Conservation (phyloP, 2,329 filamentous ascomycete genomes). For the Gaeumannomyces sp. region DNA sequence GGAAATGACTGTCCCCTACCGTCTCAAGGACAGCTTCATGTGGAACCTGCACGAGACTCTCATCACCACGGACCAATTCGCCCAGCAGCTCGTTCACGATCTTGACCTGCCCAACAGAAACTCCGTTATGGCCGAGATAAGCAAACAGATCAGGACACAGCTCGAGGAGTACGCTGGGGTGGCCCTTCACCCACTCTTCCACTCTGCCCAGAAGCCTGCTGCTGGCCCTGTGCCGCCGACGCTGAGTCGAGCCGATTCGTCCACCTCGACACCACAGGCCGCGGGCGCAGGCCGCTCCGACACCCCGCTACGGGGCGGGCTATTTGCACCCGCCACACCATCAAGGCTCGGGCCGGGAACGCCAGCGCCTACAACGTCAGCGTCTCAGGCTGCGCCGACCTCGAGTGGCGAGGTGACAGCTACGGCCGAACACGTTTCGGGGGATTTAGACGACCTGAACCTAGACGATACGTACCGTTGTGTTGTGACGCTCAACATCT, state of each 20-base stretch:
- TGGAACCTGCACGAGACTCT: slow-evolving; percentile 97
- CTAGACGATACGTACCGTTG: slow-evolving; percentile 94
- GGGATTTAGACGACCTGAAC: slow-evolving; percentile 70
- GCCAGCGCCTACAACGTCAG: slow-evolving; percentile 7
- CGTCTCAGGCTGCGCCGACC: background rate
- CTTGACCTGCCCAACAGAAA: slow-evolving; percentile 78
- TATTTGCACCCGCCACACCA: slow-evolving; percentile 9
- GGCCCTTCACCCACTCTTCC: slow-evolving; percentile 87
- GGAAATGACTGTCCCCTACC: slow-evolving; percentile 75
- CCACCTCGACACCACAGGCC: slow-evolving; percentile 20
- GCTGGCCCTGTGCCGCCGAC: background rate
- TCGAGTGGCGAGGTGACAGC: slow-evolving; percentile 54
- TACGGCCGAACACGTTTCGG: slow-evolving; percentile 56
- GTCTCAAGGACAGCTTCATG: slow-evolving; percentile 89
- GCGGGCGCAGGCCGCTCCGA: slow-evolving; percentile 41
- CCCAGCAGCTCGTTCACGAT: slow-evolving; percentile 83
- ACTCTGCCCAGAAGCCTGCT: slow-evolving; percentile 39
- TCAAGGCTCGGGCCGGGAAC: slow-evolving; percentile 10
- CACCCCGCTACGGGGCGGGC: slow-evolving; percentile 48
- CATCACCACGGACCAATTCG: slow-evolving; percentile 92
- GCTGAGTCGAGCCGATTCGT: slow-evolving; percentile 12
- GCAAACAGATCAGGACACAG: slow-evolving; percentile 89
- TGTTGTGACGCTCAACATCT: slow-evolving; percentile 84
- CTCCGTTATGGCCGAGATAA: slow-evolving; percentile 69
- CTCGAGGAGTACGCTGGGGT: slow-evolving; percentile 94